phyloP scores from a whole-genome alignment of 495 filamentous ascomycete genomes.

The Aspergillus indologenus region DNA sequence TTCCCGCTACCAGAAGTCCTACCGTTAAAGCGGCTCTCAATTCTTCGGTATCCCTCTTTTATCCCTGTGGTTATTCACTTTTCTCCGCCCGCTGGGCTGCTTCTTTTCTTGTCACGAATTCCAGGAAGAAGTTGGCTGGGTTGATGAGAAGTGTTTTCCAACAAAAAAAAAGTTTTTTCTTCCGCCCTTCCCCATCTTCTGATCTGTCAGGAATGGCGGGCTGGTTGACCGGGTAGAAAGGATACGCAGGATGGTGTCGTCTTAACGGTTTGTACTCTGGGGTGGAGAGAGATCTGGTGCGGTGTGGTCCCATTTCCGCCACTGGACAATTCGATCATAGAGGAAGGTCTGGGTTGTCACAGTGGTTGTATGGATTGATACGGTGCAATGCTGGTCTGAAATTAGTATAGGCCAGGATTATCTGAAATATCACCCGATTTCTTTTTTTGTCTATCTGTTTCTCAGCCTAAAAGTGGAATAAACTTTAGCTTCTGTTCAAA shows the following conservation, averaged over 20 bases:
- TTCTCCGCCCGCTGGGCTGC: background rate
- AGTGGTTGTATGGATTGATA: conserved; percentile 19
- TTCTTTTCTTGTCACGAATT: background rate
- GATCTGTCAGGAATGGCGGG: background rate
- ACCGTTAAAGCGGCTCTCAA: conserved; percentile 52
- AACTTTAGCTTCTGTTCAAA: background rate
- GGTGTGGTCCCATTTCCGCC: conserved; percentile 6
- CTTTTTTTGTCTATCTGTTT: conserved; percentile 15
- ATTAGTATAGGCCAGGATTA: conserved; percentile 33
- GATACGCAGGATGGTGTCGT: conserved; percentile 19
- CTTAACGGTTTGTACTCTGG: conserved; percentile 17
- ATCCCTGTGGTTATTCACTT: conserved; percentile 9
- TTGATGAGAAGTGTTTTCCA: background rate
- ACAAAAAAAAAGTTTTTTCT: conserved; percentile 2
- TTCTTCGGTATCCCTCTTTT: conserved; percentile 12
- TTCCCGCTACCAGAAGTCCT: conserved; percentile 91
- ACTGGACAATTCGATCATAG: conserved; percentile 12
- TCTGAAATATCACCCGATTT: conserved; percentile 33
- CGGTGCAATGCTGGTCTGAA: conserved; percentile 29
- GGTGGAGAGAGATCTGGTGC: conserved; percentile 13
- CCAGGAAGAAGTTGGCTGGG: background rate
- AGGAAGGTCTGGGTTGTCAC: conserved; percentile 20
- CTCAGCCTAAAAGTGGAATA: background rate
- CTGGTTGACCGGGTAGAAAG: background rate
- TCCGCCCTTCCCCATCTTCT: background rate